Base-by-base conservation (phyloP, 345 rosid species). In the Dipteronia dyeriana region DNA sequence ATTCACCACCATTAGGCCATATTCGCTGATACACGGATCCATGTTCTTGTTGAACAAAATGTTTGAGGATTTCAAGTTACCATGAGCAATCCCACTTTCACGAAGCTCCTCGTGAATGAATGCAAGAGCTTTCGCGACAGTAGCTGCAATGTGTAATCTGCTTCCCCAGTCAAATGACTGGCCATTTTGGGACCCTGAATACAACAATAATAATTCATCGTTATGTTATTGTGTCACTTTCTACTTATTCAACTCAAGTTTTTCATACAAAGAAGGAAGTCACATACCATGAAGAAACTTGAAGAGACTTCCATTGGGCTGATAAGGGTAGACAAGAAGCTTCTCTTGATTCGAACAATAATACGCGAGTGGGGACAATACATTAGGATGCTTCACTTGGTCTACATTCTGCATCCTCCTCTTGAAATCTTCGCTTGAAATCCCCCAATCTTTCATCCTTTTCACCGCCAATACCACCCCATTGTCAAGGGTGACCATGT, bases 301-400 rank as follows among this genome's bases (percentile, higher is more conserved):
- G 86, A 87, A 91, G 78, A 91, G 90, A 73, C 87, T 89, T 64
- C 90, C 92, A 81, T 84, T 85, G 0, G 79, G 80, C 72, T 79
- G 89, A 74, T 80, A 91, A 65, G 88, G 85, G 57, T 87, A 85
- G 8, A 85, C 89, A 78, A 89, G 34, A 79, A 89, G 90, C 83
- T 86, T 91, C 84, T 91, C 95, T 74, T 87, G 82, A 66, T 79
- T 74, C 26, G 95, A 89, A 76, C 92, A 89, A 56, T 91, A 91
- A 79, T 82, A 84, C 1, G 92, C 95, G 0, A 88, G 5, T 0
- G 87, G 82, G n/a, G 84, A 77, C 79, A 89, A 49, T 3, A 88
- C 81, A 54, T 83, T 84, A 9, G 85, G 89, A 78, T 86, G 89
- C 87, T 77, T 86, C 43, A 62, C 84, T 47, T 73, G 86, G 79